Conservation (phyloP, 257 asterid species). For the Forsythia suspensa region DNA sequence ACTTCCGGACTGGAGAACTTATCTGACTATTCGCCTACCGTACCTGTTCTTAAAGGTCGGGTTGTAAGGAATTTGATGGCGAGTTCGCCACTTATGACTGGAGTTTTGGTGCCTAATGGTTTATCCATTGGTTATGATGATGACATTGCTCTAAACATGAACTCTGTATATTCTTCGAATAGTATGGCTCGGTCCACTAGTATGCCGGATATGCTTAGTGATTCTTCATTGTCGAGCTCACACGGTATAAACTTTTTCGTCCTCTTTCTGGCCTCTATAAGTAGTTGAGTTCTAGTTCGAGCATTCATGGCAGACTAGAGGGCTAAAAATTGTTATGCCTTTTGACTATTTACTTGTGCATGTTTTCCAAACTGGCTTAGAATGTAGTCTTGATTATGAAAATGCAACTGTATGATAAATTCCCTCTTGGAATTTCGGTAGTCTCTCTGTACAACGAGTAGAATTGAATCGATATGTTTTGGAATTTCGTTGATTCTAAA, state of each 20-base stretch:
- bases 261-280: neutral
- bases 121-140: slow-evolving; percentile 36
- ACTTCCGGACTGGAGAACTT: slow-evolving; percentile 46
- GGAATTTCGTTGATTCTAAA: neutral
- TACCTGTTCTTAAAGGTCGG: slow-evolving; percentile 32
- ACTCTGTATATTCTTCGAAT: slow-evolving; percentile 24
- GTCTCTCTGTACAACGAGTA: neutral
- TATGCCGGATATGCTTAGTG: slow-evolving; percentile 43
- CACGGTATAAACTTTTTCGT: slow-evolving; percentile 31
- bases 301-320: neutral
- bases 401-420: neutral
- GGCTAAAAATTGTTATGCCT: neutral
- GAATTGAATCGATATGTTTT: neutral
- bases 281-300: neutral
- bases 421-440: neutral
- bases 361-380: neutral
- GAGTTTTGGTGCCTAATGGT: slow-evolving; percentile 45
- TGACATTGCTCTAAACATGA: slow-evolving; percentile 20
- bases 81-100: slow-evolving; percentile 52
- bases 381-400: neutral
- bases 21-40: slow-evolving; percentile 46
- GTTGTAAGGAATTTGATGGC: slow-evolving; percentile 31
- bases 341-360: neutral
- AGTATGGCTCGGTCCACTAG: slow-evolving; percentile 30
- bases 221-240: slow-evolving; percentile 39